phyloP scores from a whole-genome alignment of 192 early-diverging fungal genomes.

The Coemansia sp. region DNA sequence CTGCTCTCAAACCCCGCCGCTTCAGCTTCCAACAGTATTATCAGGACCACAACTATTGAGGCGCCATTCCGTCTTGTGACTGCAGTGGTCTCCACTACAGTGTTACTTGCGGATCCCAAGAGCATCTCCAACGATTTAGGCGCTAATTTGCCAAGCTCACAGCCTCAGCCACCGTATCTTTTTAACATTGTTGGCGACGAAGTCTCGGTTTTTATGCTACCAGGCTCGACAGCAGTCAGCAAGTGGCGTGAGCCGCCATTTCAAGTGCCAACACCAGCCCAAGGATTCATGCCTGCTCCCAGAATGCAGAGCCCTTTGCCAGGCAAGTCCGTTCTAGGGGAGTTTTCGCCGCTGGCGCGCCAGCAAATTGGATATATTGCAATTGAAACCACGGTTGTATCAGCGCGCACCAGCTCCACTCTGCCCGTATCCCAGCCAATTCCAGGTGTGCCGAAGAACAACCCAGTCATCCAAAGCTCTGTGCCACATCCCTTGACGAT shows the following conservation, averaged over 20 bases:
- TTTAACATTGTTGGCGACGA: constrained; percentile 20
- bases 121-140: background rate
- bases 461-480: background rate
- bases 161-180: background rate
- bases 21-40: background rate
- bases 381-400: background rate
- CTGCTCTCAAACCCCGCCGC: background rate
- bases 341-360: background rate
- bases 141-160: background rate
- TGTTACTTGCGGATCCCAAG: too few species aligned
- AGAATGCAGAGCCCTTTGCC: background rate
- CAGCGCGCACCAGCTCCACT: background rate
- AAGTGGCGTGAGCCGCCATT: background rate
- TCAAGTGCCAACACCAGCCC: background rate
- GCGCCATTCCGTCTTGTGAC: background rate
- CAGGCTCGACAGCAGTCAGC: background rate
- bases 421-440: background rate
- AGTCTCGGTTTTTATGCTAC: constrained; percentile 3
- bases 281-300: background rate
- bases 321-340: background rate
- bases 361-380: background rate
- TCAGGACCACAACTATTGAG: constrained; percentile 1
- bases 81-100: background rate
- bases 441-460: background rate
- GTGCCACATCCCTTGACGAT: background rate